Conservation (phyloP, 192 early-diverging fungal species). For the Entophlyctis helioformis region DNA sequence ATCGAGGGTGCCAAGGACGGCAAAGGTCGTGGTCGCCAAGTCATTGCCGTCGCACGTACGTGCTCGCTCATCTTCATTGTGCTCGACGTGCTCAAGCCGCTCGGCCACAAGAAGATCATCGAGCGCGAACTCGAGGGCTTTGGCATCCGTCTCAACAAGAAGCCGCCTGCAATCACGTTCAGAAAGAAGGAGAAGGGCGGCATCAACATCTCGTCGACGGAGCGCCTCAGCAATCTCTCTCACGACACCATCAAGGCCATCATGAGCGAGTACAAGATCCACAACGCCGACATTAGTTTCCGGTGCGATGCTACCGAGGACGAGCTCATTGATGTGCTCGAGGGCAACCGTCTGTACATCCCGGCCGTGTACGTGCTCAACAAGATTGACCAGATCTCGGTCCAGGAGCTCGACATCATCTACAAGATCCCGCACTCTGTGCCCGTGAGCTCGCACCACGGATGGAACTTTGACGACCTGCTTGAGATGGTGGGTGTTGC, state of each 20-base stretch:
- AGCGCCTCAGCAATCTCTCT: slow-evolving; percentile 77
- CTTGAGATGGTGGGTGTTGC: slow-evolving; percentile 45
- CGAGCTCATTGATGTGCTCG: slow-evolving; percentile 95
- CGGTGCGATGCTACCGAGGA: slow-evolving; percentile 89
- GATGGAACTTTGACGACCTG: slow-evolving; percentile 95
- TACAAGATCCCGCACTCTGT: slow-evolving; percentile 96
- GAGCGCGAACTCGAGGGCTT: slow-evolving; percentile 96
- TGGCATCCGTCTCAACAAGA: slow-evolving; percentile 93
- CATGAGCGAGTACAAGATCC: slow-evolving; percentile 86
- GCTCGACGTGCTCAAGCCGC: slow-evolving; percentile 91
- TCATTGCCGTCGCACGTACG: slow-evolving; percentile 93
- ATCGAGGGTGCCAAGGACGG: slow-evolving; percentile 99
- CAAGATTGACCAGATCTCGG: slow-evolving; percentile 97
- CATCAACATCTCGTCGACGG: slow-evolving; percentile 88
- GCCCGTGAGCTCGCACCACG: slow-evolving; percentile 49
- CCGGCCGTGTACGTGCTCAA: slow-evolving; percentile 93
- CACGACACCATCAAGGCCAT: slow-evolving; percentile 87
- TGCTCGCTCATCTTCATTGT: slow-evolving; percentile 96
- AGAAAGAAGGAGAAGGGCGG: slow-evolving; percentile 99
- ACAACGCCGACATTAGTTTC: slow-evolving; percentile 92
- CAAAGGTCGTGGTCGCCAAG: slow-evolving; percentile 94
- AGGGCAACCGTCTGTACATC: slow-evolving; percentile 89
- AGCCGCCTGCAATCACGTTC: slow-evolving; percentile 89
- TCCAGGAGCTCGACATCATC: slow-evolving; percentile 89
- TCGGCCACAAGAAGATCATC: slow-evolving; percentile 89